Conservation (phyloP, 73 alveolate species). For the Paramecium tetraurelia region DNA sequence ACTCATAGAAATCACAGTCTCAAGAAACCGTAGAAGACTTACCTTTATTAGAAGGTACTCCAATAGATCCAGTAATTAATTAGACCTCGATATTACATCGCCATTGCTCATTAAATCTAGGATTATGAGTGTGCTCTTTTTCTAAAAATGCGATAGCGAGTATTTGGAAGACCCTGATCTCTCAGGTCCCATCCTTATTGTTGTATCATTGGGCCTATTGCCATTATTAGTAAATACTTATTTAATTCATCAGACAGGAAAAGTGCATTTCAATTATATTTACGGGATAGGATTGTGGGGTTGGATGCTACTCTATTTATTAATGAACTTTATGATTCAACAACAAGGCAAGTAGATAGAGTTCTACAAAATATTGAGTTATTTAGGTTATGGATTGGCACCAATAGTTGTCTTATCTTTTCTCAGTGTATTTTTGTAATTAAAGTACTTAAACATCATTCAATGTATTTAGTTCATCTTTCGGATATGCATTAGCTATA, state of each 20-base stretch:
- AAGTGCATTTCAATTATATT: conserved; percentile 28
- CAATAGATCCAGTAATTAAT: not conserved
- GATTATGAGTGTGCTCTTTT: not conserved
- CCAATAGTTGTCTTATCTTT: not conserved
- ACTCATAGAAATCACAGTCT: not conserved
- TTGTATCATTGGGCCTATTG: not conserved
- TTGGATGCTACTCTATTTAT: not conserved
- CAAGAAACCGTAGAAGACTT: not conserved
- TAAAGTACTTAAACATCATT: not conserved
- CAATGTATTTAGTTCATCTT: not conserved
- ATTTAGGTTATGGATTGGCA: conserved; percentile 42
- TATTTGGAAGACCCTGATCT: conserved; percentile 50
- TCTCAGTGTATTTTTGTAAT: not conserved
- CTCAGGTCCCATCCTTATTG: conserved; percentile 8
- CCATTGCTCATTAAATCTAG: conserved; percentile 18
- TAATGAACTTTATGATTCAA: conserved; percentile 42
- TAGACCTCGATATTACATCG: conserved; percentile 40
- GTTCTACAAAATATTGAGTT: conserved; percentile 20
- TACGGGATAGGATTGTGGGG: conserved; percentile 25
- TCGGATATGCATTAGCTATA: conserved; percentile 16
- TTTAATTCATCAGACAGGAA: conserved; percentile 33
- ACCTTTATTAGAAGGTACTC: conserved; percentile 31
- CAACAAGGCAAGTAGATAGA: not conserved
- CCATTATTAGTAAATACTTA: not conserved
- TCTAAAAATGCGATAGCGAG: not conserved